These are phyloP conservation scores for Musa troglodytarum DNA, from an alignment of 176 grass and related monocot species.

Conservation along the genomic window DNA sequence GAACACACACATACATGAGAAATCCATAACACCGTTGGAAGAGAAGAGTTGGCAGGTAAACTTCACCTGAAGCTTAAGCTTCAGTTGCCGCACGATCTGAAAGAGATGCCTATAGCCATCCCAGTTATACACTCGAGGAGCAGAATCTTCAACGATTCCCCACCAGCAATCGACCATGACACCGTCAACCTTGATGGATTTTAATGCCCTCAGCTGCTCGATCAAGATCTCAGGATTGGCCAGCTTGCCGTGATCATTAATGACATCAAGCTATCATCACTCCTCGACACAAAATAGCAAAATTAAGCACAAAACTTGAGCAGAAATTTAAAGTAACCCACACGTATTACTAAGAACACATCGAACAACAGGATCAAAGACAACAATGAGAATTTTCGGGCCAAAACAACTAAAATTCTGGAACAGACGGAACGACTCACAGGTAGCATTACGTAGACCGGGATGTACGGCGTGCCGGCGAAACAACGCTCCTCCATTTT, in stretches of 20 bases:
- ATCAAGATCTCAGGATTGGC: conserved; percentile 45
- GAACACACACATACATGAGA: too few relatives aligned
- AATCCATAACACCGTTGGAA: background rate
- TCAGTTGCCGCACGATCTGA: conserved; percentile 46
- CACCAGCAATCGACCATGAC: conserved; percentile 98
- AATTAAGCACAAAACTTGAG: background rate
- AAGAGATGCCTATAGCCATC: conserved; percentile 65
- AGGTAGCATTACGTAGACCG: conserved; percentile 81
- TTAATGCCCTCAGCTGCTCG: conserved; percentile 48
- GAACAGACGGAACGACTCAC: conserved; percentile 21
- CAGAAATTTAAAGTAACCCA: background rate
- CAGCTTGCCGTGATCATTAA: conserved; percentile 46
- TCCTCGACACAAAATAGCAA: conserved; percentile 8
- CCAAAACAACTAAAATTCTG: background rate
- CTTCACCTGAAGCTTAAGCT: conserved; percentile 78
- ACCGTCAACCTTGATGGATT: conserved; percentile 56
- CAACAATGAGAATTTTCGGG: background rate
- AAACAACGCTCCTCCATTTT: conserved; percentile 55
- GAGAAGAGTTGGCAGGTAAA: background rate
- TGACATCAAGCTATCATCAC: conserved; percentile 43
- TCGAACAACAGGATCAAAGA: background rate
- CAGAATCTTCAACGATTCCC: conserved; percentile 64
- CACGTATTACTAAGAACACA: too few relatives aligned
- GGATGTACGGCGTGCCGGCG: conserved; percentile 62
- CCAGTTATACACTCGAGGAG: conserved; percentile 65